Base-by-base conservation (phyloP, 2,329 filamentous ascomycete species). In the Paecilomyces niveus region DNA sequence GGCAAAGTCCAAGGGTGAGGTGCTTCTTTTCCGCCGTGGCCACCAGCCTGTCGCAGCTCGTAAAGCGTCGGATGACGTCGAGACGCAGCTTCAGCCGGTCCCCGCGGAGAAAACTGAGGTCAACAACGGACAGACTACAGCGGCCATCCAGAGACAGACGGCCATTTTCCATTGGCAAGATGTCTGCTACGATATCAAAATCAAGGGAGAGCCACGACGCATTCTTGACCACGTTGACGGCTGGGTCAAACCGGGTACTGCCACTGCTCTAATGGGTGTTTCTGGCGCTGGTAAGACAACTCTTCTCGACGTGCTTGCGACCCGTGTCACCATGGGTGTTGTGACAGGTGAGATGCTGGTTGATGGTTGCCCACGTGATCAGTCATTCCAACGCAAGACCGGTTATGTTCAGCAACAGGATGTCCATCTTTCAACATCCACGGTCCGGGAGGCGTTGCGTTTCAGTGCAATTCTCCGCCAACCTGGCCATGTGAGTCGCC, bases 221-320 rank as follows among this genome's bases (percentile, higher is more conserved):
- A 87, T 97, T 63, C 78, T 97, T 61, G 87, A 96, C 65, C 80
- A 93, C 62, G 89, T 96, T 13, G 88, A 93, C 64, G 92, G 92
- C 31, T 96, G 90, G 89, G 91, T 96, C 57, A 93, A 95, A 74
- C 92, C 92, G 3, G 92, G 92, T 58, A 96, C 90, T 5, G 70
- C 96, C 54, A 96, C 91, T 1, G 92, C 90, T 9, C 80, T 96
- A 2, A 96, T 96, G 91, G 89, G 91, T 74, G 89, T 92, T 3
- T 92, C 88, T 29, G 91, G 92, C 58, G 92, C 92, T 10, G 92
- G 92, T 50, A 96, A 96, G 73, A 96, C 92, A 0, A 96, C 92
- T 0, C 81, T 97, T 11, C 80, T 97, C 4, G 89, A 96, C 72
- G 89, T 90, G 26, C 79, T 97, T 62, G 92, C 92, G 21, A 89